Conservation (phyloP, 2,329 filamentous ascomycete species). For the Raffaelea deltoideospora region DNA sequence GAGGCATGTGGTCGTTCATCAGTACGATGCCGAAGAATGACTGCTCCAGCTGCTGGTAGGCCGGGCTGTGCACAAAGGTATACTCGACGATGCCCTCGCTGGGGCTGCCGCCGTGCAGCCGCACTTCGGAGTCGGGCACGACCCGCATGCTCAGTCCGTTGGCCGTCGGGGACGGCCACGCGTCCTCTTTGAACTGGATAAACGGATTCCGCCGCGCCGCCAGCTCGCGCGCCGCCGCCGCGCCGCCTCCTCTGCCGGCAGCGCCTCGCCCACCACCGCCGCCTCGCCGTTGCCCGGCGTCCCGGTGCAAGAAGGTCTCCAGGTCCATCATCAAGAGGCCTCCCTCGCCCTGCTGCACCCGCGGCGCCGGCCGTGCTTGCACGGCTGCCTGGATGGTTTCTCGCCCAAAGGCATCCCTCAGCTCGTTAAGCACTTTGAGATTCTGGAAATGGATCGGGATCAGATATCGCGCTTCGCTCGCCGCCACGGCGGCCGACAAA, state of each 20-base stretch:
- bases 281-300: background rate
- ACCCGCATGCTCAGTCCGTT: constrained; percentile 65
- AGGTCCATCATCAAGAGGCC: constrained; percentile 33
- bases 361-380: constrained; percentile 9
- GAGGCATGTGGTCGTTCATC: constrained; percentile 65
- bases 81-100: constrained; percentile 49
- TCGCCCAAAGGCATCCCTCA: constrained; percentile 49
- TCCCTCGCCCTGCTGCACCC: constrained; percentile 15
- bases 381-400: constrained; percentile 39
- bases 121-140: background rate
- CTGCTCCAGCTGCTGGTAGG: constrained; percentile 60
- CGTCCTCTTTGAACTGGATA: constrained; percentile 71
- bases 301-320: constrained; percentile 32
- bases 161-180: constrained; percentile 67
- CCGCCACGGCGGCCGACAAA: no score
- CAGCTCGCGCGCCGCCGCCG: constrained; percentile 29
- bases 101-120: background rate
- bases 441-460: constrained; percentile 46
- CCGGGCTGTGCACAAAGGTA: constrained; percentile 56
- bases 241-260: background rate
- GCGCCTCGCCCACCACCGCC: no score
- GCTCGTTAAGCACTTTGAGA: constrained; percentile 80
- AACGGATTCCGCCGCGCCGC: constrained; percentile 67
- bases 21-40: constrained; percentile 71
- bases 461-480: constrained; percentile 12